Evolutionary conservation across 805 yeast species (phyloP).

Genomic region (Candida succiphila): DNA sequence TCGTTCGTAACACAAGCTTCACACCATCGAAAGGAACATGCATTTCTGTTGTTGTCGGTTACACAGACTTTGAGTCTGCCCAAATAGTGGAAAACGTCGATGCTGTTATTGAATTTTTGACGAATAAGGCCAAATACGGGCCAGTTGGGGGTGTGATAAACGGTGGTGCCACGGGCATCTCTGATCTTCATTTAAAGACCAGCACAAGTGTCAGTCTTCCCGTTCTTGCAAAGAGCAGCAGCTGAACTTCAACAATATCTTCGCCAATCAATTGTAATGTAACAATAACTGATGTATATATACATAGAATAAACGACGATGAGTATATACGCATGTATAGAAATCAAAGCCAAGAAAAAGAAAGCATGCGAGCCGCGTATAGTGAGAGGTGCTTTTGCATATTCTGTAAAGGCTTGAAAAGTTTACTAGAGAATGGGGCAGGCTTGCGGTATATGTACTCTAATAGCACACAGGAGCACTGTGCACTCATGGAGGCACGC

Average conservation of each 20-base stretch:
- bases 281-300: too few species aligned
- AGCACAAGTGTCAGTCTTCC: conserved; percentile 62
- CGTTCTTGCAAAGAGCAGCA: conserved; percentile 15
- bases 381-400: too few species aligned
- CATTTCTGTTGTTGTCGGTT: conserved; percentile 51
- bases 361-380: too few species aligned
- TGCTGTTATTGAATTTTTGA: conserved; percentile 39
- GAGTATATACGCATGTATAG: too few species aligned
- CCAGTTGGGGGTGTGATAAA: conserved; percentile 54
- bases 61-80: conserved; percentile 30
- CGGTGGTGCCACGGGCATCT: conserved; percentile 32
- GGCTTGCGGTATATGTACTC: too few species aligned
- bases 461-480: too few species aligned
- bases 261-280: too few species aligned
- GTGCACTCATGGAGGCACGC: too few species aligned
- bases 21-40: conserved; percentile 54
- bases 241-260: neutral
- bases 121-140: conserved; percentile 26
- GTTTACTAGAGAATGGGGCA: too few species aligned
- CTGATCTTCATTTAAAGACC: conserved; percentile 51
- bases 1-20: conserved; percentile 52
- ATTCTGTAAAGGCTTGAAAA: too few species aligned
- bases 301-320: too few species aligned
- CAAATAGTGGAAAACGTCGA: conserved; percentile 43
- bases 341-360: too few species aligned